These are phyloP conservation scores for Poronia punctata DNA, from an alignment of 495 filamentous ascomycete species.

Conservation along the genomic window DNA sequence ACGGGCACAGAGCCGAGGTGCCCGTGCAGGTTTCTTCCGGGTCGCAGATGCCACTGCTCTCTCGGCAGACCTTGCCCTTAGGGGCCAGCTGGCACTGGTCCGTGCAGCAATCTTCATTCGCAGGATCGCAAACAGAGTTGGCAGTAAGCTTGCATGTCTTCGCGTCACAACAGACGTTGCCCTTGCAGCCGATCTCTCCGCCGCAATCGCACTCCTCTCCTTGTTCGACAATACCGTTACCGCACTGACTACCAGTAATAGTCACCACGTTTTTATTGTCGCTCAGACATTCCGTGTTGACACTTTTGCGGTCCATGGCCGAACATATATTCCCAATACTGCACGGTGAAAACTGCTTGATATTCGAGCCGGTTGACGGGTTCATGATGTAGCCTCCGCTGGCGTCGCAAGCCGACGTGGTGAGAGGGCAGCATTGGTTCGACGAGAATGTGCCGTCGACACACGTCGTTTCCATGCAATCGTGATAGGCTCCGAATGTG, in stretches of 20 bases:
- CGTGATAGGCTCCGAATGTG: conserved; percentile 93
- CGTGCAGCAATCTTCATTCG: conserved; percentile 86
- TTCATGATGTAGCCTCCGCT: conserved; percentile 86
- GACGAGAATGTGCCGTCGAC: conserved; percentile 45
- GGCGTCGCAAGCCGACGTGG: conserved; percentile 63
- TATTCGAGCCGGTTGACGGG: conserved; percentile 65
- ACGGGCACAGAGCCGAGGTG: conserved; percentile 62
- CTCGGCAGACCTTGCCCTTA: conserved; percentile 65
- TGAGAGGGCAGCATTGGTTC: conserved; percentile 85
- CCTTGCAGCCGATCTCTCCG: conserved; percentile 59
- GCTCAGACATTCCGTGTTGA: conserved; percentile 68
- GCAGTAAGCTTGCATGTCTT: conserved; percentile 81
- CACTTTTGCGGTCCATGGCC: conserved; percentile 72
- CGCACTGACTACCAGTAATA: conserved; percentile 81
- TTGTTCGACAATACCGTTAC: conserved; percentile 91
- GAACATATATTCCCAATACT: conserved; percentile 91
- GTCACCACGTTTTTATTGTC: conserved; percentile 79
- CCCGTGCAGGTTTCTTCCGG: conserved; percentile 78
- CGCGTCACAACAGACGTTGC: conserved; percentile 77
- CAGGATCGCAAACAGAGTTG: conserved; percentile 74
- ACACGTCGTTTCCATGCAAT: conserved; percentile 71
- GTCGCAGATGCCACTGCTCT: conserved; percentile 73
- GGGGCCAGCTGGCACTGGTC: conserved; percentile 63
- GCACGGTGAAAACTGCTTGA: conserved; percentile 78
- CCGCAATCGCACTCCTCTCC: conserved; percentile 98